A percentile compares a stretch with the other conserved stretches of the same genome.
These are phyloP conservation scores for Pseudohalonectria lignicola DNA, from an alignment of 2,329 filamentous ascomycete species.

Conservation along the genomic window DNA sequence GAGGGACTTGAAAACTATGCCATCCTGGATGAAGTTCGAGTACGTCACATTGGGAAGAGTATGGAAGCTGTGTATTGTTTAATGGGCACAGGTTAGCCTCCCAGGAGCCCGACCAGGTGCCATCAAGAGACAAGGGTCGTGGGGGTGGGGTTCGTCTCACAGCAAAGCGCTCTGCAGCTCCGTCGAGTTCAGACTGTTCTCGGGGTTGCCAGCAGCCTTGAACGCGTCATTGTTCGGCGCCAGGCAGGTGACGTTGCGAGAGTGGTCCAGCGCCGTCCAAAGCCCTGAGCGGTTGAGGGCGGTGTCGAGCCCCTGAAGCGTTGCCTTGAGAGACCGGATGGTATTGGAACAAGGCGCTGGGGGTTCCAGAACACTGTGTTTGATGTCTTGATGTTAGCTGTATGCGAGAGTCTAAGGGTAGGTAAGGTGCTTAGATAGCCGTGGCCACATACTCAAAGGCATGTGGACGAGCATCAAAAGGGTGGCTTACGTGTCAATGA, in stretches of 20 bases:
- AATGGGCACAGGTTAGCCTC: background rate
- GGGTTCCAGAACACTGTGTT: constrained; percentile 8
- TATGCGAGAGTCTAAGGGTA: too few relatives aligned
- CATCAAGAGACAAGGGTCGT: background rate
- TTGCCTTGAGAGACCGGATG: constrained; percentile 5
- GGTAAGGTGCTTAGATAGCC: too few relatives aligned
- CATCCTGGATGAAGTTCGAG: constrained; percentile 9
- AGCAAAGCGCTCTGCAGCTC: constrained; percentile 9
- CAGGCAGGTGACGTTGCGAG: constrained; percentile 12
- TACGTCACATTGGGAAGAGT: constrained; percentile 10
- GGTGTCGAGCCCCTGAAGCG: constrained; percentile 5
- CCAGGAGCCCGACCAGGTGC: too few relatives aligned
- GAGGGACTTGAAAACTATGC: constrained; percentile 8
- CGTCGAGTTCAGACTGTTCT: constrained; percentile 6
- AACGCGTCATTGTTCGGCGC: constrained; percentile 10
- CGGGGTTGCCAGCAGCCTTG: constrained; percentile 8
- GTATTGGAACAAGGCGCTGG: constrained; percentile 8
- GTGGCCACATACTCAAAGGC: too few relatives aligned
- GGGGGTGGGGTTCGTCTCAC: too few relatives aligned
- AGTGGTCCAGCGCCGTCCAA: constrained; percentile 9
- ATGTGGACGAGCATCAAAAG: too few relatives aligned
- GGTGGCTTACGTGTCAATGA: constrained; percentile 10
- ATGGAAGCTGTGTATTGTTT: constrained; percentile 7
- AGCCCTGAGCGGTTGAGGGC: constrained; percentile 7
- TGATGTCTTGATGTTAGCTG: background rate